Evolutionary conservation across 2,329 filamentous ascomycete genomes (phyloP), one percentile per base, ranked within the genome.

Genomic region (Rutstroemia sp.): DNA sequence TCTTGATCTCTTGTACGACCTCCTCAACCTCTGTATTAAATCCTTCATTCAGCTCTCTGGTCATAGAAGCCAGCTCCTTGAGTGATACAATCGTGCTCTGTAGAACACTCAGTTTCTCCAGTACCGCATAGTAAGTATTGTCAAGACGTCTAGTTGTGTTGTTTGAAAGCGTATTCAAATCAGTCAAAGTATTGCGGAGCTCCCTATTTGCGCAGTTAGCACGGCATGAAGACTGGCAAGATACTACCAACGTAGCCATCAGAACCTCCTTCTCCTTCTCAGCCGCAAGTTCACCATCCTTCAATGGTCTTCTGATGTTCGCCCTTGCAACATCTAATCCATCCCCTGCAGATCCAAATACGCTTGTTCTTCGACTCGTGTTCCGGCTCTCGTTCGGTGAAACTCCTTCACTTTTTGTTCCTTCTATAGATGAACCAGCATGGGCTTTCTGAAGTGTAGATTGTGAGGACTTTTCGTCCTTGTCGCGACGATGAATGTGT

Each of bases 91-190:
- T 79, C 0, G 83, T 89, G 62, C 75, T 78, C 54, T 86, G 84
- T 39, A 92, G 73, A 1, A 77, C 70, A 50, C 78, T 78, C 49
- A 87, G 77, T 66, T 86, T 88, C 67, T 89, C 84, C 30, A 90
- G 75, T 9, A 91, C 79, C 0, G 82, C 80, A 61, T 88, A 87
- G 72, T 91, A 92, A 3, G 85, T 85, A 57, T 87, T 81, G 68
- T 92, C 87, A 44, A 92, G 79, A 37, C 79, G 79, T 58, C 79
- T 77, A 16, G 84, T 88, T 23, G 84, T 82, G 21, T 76, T 72
- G 55, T 82, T 77, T 21, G 86, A 86, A 68, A 84, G 78, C 34
- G 77, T 73, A 63, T 78, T 78, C 10, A 91, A 75, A 49, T 78
- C 74, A 23, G 69, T 67, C 0, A 84, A 71, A 4, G 79, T 77